These are phyloP conservation scores for Wickerhamiella hasegawae DNA, from an alignment of 805 yeast species.

Conservation along the genomic window DNA sequence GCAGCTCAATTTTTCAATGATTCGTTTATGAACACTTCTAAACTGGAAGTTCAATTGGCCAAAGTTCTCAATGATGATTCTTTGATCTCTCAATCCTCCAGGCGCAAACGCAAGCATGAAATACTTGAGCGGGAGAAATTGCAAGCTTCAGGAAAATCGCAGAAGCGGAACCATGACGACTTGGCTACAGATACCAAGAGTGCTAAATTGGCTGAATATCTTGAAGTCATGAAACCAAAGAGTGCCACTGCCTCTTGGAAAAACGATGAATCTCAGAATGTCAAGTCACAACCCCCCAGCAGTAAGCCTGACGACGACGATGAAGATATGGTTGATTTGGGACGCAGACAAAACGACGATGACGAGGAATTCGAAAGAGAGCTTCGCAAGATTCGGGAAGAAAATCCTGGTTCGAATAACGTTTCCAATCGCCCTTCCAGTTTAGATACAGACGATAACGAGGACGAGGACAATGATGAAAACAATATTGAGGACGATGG, in stretches of 20 bases:
- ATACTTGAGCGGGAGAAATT: too few species aligned
- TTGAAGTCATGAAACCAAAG: slow-evolving; percentile 71
- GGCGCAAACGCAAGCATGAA: slow-evolving; percentile 10
- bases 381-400: not conserved
- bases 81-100: slow-evolving; percentile 35
- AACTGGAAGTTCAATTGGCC: slow-evolving; percentile 65
- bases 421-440: too few species aligned
- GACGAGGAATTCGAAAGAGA: slow-evolving; percentile 22
- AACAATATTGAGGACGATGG: slow-evolving; percentile 16
- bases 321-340: slow-evolving; percentile 23
- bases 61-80: slow-evolving; percentile 72
- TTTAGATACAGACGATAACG: slow-evolving; percentile 22
- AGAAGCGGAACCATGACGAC: too few species aligned
- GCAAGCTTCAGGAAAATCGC: slow-evolving; percentile 15
- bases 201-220: slow-evolving; percentile 52
- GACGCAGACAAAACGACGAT: slow-evolving; percentile 39
- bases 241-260: slow-evolving; percentile 19
- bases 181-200: slow-evolving; percentile 15
- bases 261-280: slow-evolving; percentile 25
- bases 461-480: slow-evolving; percentile 23
- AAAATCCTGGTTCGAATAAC: too few species aligned
- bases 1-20: slow-evolving; percentile 65
- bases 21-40: slow-evolving; percentile 70
- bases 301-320: slow-evolving; percentile 15
- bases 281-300: too few species aligned